phyloP scores from a whole-genome alignment of 768 basidiomycete genomes.

The Mycena sanguinolenta region DNA sequence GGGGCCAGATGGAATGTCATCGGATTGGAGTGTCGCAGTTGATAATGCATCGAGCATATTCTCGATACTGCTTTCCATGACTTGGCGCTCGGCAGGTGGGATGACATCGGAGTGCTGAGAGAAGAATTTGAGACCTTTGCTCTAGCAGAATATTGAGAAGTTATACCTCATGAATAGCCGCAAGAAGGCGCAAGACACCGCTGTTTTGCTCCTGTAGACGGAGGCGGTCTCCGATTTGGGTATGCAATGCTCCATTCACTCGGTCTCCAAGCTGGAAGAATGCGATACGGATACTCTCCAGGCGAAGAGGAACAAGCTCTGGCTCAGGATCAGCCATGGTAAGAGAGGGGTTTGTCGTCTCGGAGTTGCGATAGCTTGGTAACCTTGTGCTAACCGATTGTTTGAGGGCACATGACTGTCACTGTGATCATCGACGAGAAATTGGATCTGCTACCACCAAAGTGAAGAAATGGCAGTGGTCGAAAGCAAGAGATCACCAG shows the following conservation, averaged over 20 bases:
- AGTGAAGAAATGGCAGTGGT: not conserved
- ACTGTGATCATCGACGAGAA: not conserved
- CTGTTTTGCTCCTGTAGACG: not conserved
- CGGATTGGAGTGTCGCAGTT: slow-evolving; percentile 13
- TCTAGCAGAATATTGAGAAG: too few species aligned
- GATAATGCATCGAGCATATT: slow-evolving; percentile 23
- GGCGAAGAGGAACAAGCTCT: too few species aligned
- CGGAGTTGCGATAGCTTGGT: too few species aligned
- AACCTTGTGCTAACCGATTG: too few species aligned
- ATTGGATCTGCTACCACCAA: not conserved
- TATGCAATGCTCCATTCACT: too few species aligned
- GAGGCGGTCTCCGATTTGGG: not conserved
- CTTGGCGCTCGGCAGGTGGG: slow-evolving; percentile 21
- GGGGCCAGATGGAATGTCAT: slow-evolving; percentile 25
- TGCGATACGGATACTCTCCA: too few species aligned
- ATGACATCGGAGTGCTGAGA: slow-evolving; percentile 28
- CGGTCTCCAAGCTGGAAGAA: too few species aligned
- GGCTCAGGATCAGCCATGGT: too few species aligned
- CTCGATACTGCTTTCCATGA: slow-evolving; percentile 39
- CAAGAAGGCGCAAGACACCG: not conserved
- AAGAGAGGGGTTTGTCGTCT: too few species aligned
- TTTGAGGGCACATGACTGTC: too few species aligned
- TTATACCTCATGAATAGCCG: not conserved
- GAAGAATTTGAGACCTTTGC: too few species aligned
- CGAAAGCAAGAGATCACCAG: too few species aligned